A percentile compares a stretch with the other conserved stretches of the same genome.
These are phyloP conservation scores for Cryptosporidium viatorum DNA, from an alignment of 169 alveolate species.

Conservation along the genomic window DNA sequence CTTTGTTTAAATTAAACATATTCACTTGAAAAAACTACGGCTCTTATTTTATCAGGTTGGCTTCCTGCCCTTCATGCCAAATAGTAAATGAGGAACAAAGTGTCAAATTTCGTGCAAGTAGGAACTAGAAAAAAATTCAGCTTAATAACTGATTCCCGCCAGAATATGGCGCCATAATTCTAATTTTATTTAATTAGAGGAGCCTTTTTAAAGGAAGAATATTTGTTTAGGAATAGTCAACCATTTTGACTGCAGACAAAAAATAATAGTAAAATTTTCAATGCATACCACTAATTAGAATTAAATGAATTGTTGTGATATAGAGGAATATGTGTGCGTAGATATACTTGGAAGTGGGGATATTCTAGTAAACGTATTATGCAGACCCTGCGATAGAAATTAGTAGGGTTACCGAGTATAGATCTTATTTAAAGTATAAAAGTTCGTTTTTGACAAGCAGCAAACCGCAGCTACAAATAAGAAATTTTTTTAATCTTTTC, in stretches of 20 bases:
- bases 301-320: too few relatives aligned
- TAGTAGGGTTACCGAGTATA: neutral
- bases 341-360: neutral
- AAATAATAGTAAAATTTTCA: neutral
- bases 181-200: neutral
- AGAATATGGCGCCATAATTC: neutral
- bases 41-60: neutral
- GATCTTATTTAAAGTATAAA: neutral
- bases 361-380: neutral
- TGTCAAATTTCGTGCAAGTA: neutral
- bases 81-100: neutral
- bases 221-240: neutral
- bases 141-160: neutral
- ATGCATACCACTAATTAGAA: too few relatives aligned
- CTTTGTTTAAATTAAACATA: slow-evolving; percentile 24
- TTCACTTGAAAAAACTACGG: neutral
- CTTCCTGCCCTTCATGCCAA: neutral
- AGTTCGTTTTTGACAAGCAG: neutral
- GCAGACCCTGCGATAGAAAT: neutral
- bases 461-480: neutral
- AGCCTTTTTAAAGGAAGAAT: neutral
- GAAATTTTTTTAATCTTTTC: neutral
- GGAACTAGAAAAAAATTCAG: too few relatives aligned
- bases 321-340: neutral
- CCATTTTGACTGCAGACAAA: neutral